Conservation (phyloP, 2,329 filamentous ascomycete species). For the Curvularia spicifera region DNA sequence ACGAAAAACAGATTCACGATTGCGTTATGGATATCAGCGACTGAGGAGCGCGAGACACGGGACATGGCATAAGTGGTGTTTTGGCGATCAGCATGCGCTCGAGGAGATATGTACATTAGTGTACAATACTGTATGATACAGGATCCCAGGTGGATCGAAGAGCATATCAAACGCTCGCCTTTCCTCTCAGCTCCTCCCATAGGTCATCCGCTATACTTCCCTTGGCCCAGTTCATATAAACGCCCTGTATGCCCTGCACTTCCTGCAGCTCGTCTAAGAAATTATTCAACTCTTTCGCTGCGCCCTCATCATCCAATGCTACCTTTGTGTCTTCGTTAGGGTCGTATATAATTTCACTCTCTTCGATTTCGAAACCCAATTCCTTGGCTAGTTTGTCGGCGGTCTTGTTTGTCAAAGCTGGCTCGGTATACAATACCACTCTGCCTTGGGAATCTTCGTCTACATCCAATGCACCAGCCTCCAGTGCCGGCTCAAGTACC, state of each 20-base stretch:
- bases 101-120: slow-evolving; percentile 37
- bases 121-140: slow-evolving; percentile 16
- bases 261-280: slow-evolving; percentile 69
- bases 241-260: slow-evolving; percentile 76
- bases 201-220: slow-evolving; percentile 48
- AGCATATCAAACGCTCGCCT: slow-evolving; percentile 40
- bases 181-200: slow-evolving; percentile 50
- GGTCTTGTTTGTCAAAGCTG: slow-evolving; percentile 67
- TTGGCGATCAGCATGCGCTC: slow-evolving; percentile 21
- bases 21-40: neutral
- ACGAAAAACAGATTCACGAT: neutral
- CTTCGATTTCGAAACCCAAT: slow-evolving; percentile 71
- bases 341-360: slow-evolving; percentile 83
- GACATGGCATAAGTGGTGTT: slow-evolving; percentile 30
- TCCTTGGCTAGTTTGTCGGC: slow-evolving; percentile 68
- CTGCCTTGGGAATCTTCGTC: slow-evolving; percentile 71
- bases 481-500: slow-evolving; percentile 79
- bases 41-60: neutral
- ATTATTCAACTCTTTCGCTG: slow-evolving; percentile 63
- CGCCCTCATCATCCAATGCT: slow-evolving; percentile 63
- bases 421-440: slow-evolving; percentile 74
- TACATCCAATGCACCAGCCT: slow-evolving; percentile 80
- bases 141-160: neutral
- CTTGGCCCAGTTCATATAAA: slow-evolving; percentile 72
- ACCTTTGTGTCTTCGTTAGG: slow-evolving; percentile 81